Evolutionary conservation across 345 rosid species (phyloP).

Genomic region (Dovyalis caffra): DNA sequence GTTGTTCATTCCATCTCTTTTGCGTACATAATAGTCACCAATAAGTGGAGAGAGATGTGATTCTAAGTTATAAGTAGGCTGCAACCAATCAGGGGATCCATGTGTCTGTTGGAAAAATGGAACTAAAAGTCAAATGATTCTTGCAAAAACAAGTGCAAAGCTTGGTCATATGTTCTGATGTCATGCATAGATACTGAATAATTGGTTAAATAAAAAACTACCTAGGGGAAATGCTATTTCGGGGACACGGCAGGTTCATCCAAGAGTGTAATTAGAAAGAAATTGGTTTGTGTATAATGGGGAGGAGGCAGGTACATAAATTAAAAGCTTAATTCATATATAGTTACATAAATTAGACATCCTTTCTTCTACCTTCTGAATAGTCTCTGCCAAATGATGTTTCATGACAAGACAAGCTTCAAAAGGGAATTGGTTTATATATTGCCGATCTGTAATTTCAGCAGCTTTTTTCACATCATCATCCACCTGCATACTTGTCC

Average conservation of each 20-base stretch:
- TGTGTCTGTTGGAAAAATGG: constrained; percentile 50
- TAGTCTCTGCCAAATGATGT: constrained; percentile 94
- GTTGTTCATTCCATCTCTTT: constrained; percentile 60
- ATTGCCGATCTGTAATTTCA: constrained; percentile 76
- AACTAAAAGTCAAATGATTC: constrained; percentile 13
- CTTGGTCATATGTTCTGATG: too few relatives aligned
- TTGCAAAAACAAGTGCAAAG: not conserved
- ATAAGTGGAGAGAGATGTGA: constrained; percentile 70
- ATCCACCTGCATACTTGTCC: constrained; percentile 89
- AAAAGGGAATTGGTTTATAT: constrained; percentile 82
- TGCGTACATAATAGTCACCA: constrained; percentile 68
- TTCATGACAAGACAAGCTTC: constrained; percentile 98
- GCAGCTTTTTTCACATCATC: constrained; percentile 66
- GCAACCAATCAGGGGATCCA: constrained; percentile 87
- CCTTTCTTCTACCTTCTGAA: constrained; percentile 58
- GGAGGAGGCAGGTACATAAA: too few relatives aligned
- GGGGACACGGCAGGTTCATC: not conserved
- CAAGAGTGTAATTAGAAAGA: too few relatives aligned
- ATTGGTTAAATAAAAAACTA: not conserved
- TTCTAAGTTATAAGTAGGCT: constrained; percentile 89
- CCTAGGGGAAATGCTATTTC: not conserved
- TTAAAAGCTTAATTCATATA: too few relatives aligned
- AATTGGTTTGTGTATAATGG: too few relatives aligned
- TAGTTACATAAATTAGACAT: constrained; percentile 1
- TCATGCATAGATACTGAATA: not conserved